phyloP scores from a whole-genome alignment of 805 yeast genomes.

The Cyberlindnera xylosilytica region DNA sequence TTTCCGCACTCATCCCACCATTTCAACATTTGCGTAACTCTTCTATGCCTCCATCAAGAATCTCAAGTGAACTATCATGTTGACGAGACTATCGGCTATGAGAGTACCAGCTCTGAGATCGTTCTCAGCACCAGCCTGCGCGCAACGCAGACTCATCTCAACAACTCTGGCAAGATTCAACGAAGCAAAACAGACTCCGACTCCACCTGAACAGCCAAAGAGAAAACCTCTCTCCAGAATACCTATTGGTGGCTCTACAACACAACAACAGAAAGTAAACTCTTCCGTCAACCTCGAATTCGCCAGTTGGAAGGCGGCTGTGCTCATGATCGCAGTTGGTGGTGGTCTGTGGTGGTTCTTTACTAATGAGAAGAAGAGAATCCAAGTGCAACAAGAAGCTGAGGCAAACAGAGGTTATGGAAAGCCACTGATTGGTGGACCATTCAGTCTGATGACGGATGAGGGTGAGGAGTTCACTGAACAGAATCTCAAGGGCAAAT shows the following conservation, averaged over 20 bases:
- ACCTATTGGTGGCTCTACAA: constrained; percentile 62
- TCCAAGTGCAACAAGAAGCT: constrained; percentile 72
- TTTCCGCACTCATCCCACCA: too few relatives aligned
- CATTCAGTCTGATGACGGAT: constrained; percentile 69
- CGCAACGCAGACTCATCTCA: constrained; percentile 14
- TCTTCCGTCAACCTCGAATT: constrained; percentile 56
- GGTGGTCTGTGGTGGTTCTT: constrained; percentile 70
- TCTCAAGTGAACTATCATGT: background rate
- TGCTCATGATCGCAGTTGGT: constrained; percentile 65
- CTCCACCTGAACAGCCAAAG: constrained; percentile 9
- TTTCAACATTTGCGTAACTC: too few relatives aligned
- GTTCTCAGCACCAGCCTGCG: background rate
- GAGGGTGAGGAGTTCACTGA: constrained; percentile 75
- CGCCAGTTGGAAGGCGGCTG: constrained; percentile 82
- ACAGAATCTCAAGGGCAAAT: constrained; percentile 70
- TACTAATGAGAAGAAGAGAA: constrained; percentile 68
- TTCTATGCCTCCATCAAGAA: too few relatives aligned
- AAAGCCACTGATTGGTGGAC: constrained; percentile 90
- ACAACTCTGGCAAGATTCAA: constrained; percentile 18
- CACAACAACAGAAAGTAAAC: constrained; percentile 31
- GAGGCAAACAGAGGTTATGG: constrained; percentile 88
- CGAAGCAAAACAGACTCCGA: constrained; percentile 12
- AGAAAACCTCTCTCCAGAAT: constrained; percentile 73
- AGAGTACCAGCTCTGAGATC: constrained; percentile 4
- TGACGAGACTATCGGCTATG: constrained; percentile 14